These are phyloP conservation scores for Botryotinia globosa DNA, from an alignment of 2,329 filamentous ascomycete genomes.

Conservation along the genomic window DNA sequence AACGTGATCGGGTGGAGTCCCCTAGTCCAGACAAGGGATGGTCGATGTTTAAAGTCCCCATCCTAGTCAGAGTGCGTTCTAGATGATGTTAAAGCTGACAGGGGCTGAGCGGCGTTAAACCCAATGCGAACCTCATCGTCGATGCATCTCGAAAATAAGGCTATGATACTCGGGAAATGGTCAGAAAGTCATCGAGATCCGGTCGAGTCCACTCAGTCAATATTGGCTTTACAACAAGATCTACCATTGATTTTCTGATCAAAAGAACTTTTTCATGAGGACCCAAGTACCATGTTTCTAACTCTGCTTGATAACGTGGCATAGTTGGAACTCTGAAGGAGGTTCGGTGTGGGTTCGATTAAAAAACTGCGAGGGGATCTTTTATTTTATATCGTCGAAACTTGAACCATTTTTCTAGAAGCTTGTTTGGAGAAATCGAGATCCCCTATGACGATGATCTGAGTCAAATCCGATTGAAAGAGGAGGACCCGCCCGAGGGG, in stretches of 20 bases:
- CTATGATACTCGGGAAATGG: background rate
- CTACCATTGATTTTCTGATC: background rate
- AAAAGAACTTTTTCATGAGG: background rate
- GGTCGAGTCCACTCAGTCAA: background rate
- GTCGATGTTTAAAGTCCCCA: background rate
- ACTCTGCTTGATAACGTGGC: slow-evolving; percentile 3
- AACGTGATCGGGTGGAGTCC: background rate
- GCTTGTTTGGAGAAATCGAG: background rate
- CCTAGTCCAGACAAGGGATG: background rate
- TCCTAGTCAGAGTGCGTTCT: background rate
- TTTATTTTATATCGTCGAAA: background rate
- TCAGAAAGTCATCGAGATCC: background rate
- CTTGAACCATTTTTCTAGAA: slow-evolving; percentile 7
- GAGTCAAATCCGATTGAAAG: background rate
- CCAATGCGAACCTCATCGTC: background rate
- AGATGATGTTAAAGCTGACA: background rate
- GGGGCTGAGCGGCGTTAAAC: background rate
- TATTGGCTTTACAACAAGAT: background rate
- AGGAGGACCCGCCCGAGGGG: background rate
- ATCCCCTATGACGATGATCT: slow-evolving; percentile 12
- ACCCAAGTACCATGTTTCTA: slow-evolving; percentile 7
- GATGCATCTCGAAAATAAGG: background rate
- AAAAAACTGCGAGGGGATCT: background rate
- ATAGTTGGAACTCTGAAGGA: background rate
- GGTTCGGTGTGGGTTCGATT: background rate